Base-by-base conservation (phyloP, 208 protist species). In the Acanthamoeba polyphaga region DNA sequence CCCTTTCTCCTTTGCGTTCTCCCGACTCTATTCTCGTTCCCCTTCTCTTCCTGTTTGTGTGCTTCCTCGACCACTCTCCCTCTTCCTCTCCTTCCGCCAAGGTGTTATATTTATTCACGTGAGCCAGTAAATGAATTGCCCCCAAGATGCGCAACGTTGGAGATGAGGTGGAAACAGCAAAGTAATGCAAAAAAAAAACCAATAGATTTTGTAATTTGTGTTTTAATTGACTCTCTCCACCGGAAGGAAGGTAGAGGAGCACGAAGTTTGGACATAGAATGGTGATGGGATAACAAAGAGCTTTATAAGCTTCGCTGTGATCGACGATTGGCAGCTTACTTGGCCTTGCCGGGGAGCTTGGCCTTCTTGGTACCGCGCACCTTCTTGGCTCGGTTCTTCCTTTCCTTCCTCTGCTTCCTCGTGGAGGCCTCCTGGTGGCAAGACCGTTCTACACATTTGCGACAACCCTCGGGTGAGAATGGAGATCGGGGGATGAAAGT, bases 341-440 rank as follows among this genome's bases (percentile, higher is more conserved):
- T 94, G 66, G 60, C 70, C 46, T 78, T 68, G 55, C 70, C 90
- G 24, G 90, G 55, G 66, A 68, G 70, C 97, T 99, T 99, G 94
- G 97, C 97, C 98, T 99, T 99, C 97, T 99, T 98, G 97, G 98
- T 98, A 85, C 99, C 99, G 97, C 99, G 98, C 93, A 99, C 96
- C 98, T 99, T 99, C 98, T 99, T 99, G 97, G 98, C 98, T 95
- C 99, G 98, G 99, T 99, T 99, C 98, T 99, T 99, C 96, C 98
- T 98, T 97, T 99, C 99, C 98, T 99, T 99, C 95, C 99, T 97
- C 94, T 99, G 98, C 98, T 99, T 99, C 96, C 99, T 98, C 55
- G 98, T 98, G 89, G 97, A 97, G 38, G 88, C 90, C 95, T 97
- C 97, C 97, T 99, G 91, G 88, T 96, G 87, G 97, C 98, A 94